Conservation (phyloP, 306 rosid species). For the Quercus rubra region DNA sequence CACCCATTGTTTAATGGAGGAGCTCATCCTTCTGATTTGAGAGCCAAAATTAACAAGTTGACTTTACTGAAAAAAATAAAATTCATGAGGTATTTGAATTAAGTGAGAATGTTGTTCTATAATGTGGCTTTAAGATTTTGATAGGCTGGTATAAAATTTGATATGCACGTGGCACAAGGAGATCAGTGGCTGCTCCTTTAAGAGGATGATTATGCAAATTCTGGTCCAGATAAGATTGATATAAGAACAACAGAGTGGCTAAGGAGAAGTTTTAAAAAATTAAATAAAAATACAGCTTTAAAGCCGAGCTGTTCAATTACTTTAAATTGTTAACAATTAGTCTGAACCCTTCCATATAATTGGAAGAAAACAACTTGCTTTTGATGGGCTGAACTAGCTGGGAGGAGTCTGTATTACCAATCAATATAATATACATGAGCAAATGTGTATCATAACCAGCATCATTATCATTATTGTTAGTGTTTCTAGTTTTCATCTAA, state of each 20-base stretch:
- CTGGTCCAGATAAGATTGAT: background rate
- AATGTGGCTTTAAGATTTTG: background rate
- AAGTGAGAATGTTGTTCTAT: background rate
- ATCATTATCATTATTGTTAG: background rate
- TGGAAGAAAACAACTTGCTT: background rate
- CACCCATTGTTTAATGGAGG: background rate
- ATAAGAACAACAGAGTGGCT: background rate
- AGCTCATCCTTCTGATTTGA: background rate
- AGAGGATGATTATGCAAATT: background rate
- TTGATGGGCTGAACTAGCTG: slow-evolving; percentile 11
- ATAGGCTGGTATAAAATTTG: background rate
- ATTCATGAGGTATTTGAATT: background rate
- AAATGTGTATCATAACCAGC: slow-evolving; percentile 1
- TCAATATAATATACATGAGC: background rate
- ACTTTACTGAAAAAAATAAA: background rate
- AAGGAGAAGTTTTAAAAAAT: background rate
- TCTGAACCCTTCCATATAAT: background rate
- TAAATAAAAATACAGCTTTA: background rate
- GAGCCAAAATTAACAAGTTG: background rate
- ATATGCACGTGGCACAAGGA: background rate
- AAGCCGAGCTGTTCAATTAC: background rate
- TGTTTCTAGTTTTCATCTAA: slow-evolving; percentile 25
- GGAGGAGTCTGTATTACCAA: background rate
- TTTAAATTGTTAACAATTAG: background rate
- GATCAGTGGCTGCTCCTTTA: background rate